Base-by-base conservation (phyloP, 805 yeast species). In the Lachancea sp. region DNA sequence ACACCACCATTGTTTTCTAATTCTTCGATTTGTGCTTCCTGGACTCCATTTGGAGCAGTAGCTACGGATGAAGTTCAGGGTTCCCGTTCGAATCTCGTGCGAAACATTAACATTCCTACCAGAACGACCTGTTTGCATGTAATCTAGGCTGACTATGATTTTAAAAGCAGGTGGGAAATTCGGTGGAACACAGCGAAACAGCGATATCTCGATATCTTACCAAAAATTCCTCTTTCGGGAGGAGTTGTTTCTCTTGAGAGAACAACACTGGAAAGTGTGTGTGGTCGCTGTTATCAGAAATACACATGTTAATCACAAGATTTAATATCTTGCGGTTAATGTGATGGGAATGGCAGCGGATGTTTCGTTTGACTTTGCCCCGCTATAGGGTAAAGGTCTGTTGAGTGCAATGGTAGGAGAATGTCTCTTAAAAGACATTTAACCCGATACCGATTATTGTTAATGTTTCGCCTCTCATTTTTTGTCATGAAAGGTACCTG, bases 321-420 rank as follows among this genome's bases (percentile, higher is more conserved):
- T 11, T 18, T 3, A 3, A 4, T 16, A 5, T 28, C 15, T 28
- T 9, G 13, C 3, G n/a, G 5, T 21, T 40, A 17, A 32, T 45
- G 34, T 40, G 50, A 53, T 54, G 60, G 64, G 64, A 58, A 56
- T 39, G 62, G 55, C 58, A 52, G 45, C 51, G 57, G 62, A 45
- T 39, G 55, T 44, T 42, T 49, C 49, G 51, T 55, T 58, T 59
- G 56, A 54, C 64, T 50, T 47, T 45, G 38, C 29, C 25, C 21
- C 20, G 9, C 16, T 15, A 9, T 7, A 9, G 11, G 34, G 32
- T 29, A 42, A 50, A 48, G 54, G 63, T 55, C 58, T 57, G 61
- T 57, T 60, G 61, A 60, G 64, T 60, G 64, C 64, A 60, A 60
- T 60, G 59, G 63, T 51, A 55, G 61, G 61, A 56, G 60, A 39